Evolutionary conservation across 805 yeast species (phyloP).

Genomic region (Candida succiphila): DNA sequence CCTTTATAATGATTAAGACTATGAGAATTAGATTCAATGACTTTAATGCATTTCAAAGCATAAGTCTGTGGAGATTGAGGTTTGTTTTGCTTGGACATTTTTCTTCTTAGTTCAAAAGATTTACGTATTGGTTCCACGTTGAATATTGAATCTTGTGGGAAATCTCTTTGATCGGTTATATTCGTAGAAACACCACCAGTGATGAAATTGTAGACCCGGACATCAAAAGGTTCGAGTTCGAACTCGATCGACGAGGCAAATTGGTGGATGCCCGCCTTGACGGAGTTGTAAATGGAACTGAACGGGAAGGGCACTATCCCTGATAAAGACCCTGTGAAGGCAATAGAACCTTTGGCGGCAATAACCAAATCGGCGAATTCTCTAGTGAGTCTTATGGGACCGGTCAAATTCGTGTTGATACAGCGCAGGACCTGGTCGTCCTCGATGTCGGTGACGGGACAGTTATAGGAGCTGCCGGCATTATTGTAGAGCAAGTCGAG

Average conservation of each 20-base stretch:
- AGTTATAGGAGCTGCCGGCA: constrained; percentile 51
- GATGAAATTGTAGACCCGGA: constrained; percentile 55
- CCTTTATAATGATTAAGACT: constrained; percentile 52
- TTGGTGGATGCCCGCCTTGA: constrained; percentile 71
- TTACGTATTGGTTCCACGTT: constrained; percentile 38
- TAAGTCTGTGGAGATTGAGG: constrained; percentile 55
- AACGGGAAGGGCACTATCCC: constrained; percentile 65
- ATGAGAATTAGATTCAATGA: constrained; percentile 26
- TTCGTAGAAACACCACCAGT: constrained; percentile 73
- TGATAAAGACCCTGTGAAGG: constrained; percentile 66
- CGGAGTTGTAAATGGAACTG: constrained; percentile 52
- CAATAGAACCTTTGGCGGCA: constrained; percentile 56
- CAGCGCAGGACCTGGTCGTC: constrained; percentile 42
- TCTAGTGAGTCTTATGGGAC: constrained; percentile 54
- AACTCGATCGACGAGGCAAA: constrained; percentile 53
- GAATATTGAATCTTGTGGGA: constrained; percentile 48
- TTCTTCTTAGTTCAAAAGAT: constrained; percentile 40
- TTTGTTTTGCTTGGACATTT: constrained; percentile 46
- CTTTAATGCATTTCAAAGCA: constrained; percentile 45
- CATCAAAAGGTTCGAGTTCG: constrained; percentile 66
- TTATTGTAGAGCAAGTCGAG: constrained; percentile 61
- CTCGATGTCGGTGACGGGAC: constrained; percentile 59
- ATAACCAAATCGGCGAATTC: constrained; percentile 46
- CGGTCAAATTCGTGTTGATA: constrained; percentile 60
- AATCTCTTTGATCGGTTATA: constrained; percentile 55